Percentiles rank a stretch among this genome's conserved stretches.
Conservation (phyloP, 495 filamentous ascomycete species). For the Physcia stellaris region DNA sequence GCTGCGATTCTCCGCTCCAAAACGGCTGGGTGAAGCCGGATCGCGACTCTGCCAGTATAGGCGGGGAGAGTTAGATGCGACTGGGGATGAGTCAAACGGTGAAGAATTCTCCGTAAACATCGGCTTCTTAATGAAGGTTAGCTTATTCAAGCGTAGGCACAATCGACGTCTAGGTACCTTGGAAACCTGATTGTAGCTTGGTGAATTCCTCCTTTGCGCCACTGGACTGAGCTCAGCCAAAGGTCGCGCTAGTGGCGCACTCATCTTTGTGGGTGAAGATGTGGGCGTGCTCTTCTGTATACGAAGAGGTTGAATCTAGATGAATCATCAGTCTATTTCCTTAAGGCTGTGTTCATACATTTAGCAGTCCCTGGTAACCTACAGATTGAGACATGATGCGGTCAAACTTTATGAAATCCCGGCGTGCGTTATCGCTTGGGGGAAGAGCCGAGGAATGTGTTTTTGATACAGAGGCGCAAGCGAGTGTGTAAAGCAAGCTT, state of each 20-base stretch:
- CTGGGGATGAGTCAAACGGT: constrained; percentile 63
- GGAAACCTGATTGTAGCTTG: constrained; percentile 54
- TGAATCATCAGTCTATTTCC: no score
- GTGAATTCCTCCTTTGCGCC: constrained; percentile 54
- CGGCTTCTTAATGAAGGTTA: constrained; percentile 11
- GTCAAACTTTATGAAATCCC: no score
- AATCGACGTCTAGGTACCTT: constrained; percentile 38
- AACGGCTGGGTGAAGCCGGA: constrained; percentile 42
- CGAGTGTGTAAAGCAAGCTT: no score
- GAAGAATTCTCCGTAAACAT: constrained; percentile 53
- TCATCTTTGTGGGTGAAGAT: constrained; percentile 23
- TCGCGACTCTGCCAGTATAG: constrained; percentile 79
- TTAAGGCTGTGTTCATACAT: no score
- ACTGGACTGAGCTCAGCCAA: constrained; percentile 42
- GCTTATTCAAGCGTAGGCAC: constrained; percentile 4
- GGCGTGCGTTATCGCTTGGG: no score
- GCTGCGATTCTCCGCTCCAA: constrained; percentile 51
- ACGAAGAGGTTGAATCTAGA: constrained; percentile 21
- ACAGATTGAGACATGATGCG: no score
- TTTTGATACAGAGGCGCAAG: no score
- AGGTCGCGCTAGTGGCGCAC: constrained; percentile 28
- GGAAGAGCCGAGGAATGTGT: no score
- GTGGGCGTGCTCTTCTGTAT: constrained; percentile 17
- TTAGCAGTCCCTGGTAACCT: no score
- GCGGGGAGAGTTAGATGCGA: constrained; percentile 54